These are phyloP conservation scores for Podospora fimiseda DNA, from an alignment of 495 filamentous ascomycete species.

Conservation along the genomic window DNA sequence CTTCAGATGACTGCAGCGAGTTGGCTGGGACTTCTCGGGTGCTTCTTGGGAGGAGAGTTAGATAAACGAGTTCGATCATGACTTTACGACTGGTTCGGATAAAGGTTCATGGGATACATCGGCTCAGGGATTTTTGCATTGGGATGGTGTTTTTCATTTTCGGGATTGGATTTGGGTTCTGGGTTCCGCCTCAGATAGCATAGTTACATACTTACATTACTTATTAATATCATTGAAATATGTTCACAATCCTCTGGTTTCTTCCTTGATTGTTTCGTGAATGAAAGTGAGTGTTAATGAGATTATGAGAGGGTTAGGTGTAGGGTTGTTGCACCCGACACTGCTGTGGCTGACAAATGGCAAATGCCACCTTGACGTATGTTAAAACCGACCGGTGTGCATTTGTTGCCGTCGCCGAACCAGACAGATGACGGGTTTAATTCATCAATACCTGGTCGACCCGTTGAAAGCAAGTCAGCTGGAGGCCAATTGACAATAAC, in stretches of 20 bases:
- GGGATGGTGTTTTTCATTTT: neutral
- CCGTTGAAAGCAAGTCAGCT: too few relatives aligned
- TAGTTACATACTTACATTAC: neutral
- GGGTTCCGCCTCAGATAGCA: neutral
- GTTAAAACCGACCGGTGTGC: too few relatives aligned
- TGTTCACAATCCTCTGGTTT: neutral
- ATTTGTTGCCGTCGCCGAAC: too few relatives aligned
- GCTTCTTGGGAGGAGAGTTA: neutral
- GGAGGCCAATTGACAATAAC: too few relatives aligned
- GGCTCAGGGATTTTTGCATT: neutral
- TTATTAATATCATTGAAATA: neutral
- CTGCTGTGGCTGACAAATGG: too few relatives aligned
- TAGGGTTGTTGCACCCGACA: too few relatives aligned
- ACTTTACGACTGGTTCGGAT: constrained; percentile 5
- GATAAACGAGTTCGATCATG: neutral
- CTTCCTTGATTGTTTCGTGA: neutral
- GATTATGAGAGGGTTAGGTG: too few relatives aligned
- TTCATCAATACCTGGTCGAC: too few relatives aligned
- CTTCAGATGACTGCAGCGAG: neutral
- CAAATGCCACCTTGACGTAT: too few relatives aligned
- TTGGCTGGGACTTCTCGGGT: neutral
- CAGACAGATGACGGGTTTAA: too few relatives aligned
- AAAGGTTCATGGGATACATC: neutral
- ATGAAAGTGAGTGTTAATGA: too few relatives aligned
- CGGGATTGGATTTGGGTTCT: neutral